Base-by-base conservation (phyloP, 768 basidiomycete species). In the Agrocybe chaxingu region DNA sequence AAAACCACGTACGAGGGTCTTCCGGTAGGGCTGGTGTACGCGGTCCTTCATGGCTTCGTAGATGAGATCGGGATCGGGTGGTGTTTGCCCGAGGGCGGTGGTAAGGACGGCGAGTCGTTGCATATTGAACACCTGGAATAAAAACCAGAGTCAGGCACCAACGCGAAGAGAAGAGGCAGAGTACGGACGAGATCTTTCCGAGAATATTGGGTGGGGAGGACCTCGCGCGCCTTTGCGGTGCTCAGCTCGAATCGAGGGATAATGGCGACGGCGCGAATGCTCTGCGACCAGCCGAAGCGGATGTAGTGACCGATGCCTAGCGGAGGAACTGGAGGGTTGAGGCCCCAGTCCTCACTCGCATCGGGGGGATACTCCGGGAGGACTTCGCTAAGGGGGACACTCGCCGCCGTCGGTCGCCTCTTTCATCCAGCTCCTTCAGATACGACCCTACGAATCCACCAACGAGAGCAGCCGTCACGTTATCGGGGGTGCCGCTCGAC, bases 21-120 rank as follows among this genome's bases (percentile, higher is more conserved):
- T 92, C 30, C 97, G 85, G 66, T 98, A 98, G 1, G 97, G 97
- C 65, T 99, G 97, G 66, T 99, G 97, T 10, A 99, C 80, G 46
- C 90, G 84, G 70, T 99, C 97, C 63, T 98, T 96, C 97, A 98
- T 98, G 1, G 96, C 96, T 65, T 98, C 96, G 67, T 96, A 98
- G 51, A 98, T 98, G n/a, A 99, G 82, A 16, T 85, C 89, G 0
- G 97, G 84, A 64, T 99, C 92, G 1, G 95, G 95, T 1, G 97
- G 96, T 8, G 85, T 82, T 61, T 88, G 86, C 3, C 83, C 88
- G 8, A 99, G 80, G 0, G 97, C 95, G 2, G 94, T 96, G 1
- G 96, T 98, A 48, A 99, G 77, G 29, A 99, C 97, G 0, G 96
- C 97, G 10, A 99, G 74, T 16, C 97, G 83, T 68, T 99, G 97